Conservation (phyloP, 768 basidiomycete genomes). For the Nidula microcarpa region DNA sequence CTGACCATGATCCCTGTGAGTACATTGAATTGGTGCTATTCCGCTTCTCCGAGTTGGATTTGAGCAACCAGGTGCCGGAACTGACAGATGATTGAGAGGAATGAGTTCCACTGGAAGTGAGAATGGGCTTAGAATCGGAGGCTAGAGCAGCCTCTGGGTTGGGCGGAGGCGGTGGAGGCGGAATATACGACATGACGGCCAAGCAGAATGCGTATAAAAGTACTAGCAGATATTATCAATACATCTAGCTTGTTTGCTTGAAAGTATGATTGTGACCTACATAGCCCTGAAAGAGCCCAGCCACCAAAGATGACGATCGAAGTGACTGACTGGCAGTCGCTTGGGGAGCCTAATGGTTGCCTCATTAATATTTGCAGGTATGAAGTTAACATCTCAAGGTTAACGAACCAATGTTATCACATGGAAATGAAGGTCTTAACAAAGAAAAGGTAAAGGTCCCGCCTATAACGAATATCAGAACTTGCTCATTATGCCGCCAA, state of each 20-base stretch:
- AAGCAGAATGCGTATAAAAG: slow-evolving; percentile 23
- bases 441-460: slow-evolving; percentile 26
- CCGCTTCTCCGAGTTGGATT: slow-evolving; percentile 8
- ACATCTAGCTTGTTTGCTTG: no score
- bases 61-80: background rate
- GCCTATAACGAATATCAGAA: slow-evolving; percentile 10
- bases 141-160: slow-evolving; percentile 18
- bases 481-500: background rate
- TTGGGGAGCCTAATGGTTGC: slow-evolving; percentile 15
- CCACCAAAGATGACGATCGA: slow-evolving; percentile 22
- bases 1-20: slow-evolving; percentile 14
- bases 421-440: slow-evolving; percentile 26
- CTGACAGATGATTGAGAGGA: background rate
- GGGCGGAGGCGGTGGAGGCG: slow-evolving; percentile 14
- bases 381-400: background rate
- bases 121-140: slow-evolving; percentile 4
- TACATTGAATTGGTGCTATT: slow-evolving; percentile 12
- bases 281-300: slow-evolving; percentile 26
- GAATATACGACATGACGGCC: slow-evolving; percentile 23
- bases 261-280: slow-evolving; percentile 19
- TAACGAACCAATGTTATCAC: slow-evolving; percentile 25
- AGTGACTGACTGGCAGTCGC: slow-evolving; percentile 24
- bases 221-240: slow-evolving; percentile 9
- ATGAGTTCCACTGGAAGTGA: background rate
- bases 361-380: background rate